Evolutionary conservation across 345 rosid species (phyloP), one percentile per base, ranked within the genome.

Genomic region (Melastoma malabathricum): DNA sequence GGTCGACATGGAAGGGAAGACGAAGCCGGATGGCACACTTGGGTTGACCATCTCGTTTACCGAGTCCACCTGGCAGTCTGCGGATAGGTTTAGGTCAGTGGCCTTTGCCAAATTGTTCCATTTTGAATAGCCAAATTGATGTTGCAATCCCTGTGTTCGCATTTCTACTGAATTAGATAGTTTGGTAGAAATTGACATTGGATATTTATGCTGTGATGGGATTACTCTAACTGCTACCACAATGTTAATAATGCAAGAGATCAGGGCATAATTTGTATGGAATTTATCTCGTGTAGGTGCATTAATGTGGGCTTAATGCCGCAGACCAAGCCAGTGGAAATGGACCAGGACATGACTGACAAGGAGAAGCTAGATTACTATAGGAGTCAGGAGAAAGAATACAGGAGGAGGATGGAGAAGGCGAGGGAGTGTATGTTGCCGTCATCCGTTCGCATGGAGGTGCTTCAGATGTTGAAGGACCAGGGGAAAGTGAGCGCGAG

Each of bases 261-360:
- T 34, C 12, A 2, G 12, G 41, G 41, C 0, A 12, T 34, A 34
- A 34, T 34, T 34, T 34, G 2, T 34, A 34, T 34, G 41, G 6
- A 34, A 34, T 34, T 34, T 29, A 5, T 34, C 41, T 34, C 12
- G 12, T 34, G 41, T 34, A 34, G 86, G 64, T 93, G 97, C 44
- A 88, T 93, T 34, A 93, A 88, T 34, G 99, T 93, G 3, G 99
- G 97, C 4, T 18, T 88, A 45, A 77, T 93, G 90, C 63, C 62
- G 5, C 97, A 88, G 52, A 77, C 99, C 0, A 88, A 85, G 54
- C 95, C 90, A 2, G 61, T 83, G 0, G 95, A 85, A 58, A 83
- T 85, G 95, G 99, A 93, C 18, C 27, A 88, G 0, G 97, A 93
- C 51, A 88, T 88, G 97, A 93, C 99, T 0, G 99, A 93, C 18